phyloP scores from a whole-genome alignment of 257 asterid genomes.

The Linaria vulgaris region DNA sequence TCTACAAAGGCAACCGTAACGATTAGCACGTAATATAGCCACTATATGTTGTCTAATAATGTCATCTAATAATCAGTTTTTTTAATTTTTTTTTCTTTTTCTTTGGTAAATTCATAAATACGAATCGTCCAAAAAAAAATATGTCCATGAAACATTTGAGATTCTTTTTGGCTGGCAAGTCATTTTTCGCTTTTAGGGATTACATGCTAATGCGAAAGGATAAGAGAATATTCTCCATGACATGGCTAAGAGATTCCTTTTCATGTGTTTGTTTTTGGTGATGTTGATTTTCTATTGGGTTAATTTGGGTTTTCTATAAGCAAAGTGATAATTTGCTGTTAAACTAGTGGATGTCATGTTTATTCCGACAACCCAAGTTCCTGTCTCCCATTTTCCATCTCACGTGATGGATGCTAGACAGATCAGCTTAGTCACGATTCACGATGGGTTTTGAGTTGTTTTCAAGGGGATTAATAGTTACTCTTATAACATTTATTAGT shows the following conservation, averaged over 20 bases:
- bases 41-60: too few relatives aligned
- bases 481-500: conserved; percentile 10
- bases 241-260: neutral
- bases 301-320: conserved; percentile 17
- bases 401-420: conserved; percentile 32
- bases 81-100: too few relatives aligned
- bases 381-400: conserved; percentile 54
- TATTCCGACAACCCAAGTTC: conserved; percentile 37
- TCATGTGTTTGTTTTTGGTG: conserved; percentile 30
- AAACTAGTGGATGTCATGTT: conserved; percentile 41
- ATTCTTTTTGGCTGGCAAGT: conserved; percentile 24
- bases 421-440: too few relatives aligned
- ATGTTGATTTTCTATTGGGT: neutral
- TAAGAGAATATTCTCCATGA: conserved; percentile 30
- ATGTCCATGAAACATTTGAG: too few relatives aligned
- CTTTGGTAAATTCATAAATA: neutral
- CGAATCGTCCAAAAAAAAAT: neutral
- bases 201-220: conserved; percentile 17
- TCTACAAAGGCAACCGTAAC: too few relatives aligned
- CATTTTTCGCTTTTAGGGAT: conserved; percentile 13
- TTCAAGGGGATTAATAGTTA: conserved; percentile 33
- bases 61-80: too few relatives aligned
- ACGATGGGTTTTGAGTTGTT: conserved; percentile 20
- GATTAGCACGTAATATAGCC: too few relatives aligned
- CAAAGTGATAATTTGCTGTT: conserved; percentile 22